Base-by-base conservation (phyloP, 345 rosid genomes). In the Erucastrum elatum region DNA sequence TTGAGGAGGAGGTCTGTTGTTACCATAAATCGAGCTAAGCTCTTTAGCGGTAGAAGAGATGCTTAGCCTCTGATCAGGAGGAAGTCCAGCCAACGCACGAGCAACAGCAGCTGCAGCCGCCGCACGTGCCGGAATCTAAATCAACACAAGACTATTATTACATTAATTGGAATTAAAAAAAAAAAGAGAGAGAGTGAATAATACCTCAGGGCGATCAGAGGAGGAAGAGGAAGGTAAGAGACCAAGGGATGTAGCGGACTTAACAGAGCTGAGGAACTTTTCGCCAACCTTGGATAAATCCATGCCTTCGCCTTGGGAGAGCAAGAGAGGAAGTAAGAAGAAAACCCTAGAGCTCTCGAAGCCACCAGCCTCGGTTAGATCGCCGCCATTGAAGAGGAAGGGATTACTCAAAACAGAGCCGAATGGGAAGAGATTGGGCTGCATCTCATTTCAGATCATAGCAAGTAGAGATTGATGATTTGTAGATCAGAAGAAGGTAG, bases 21-120 rank as follows among this genome's bases (percentile, higher is more conserved):
- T 85, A 75, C 98, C 99, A 85, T 95, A 93, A 21, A 93, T 89
- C 1, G 90, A 89, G 33, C 76, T 85, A 75, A 91, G 83, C 76
- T 87, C 97, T 51, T 89, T 86, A 31, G 98, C 93, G 80, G 84
- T 87, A 10, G 97, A 89, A 16, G 97, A 87, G 49, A 95, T 88
- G 84, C 77, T 88, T 63, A 85, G 83, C 29, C 90, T 87, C 83
- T 93, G 96, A 78, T 91, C 89, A 64, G 94, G 84, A 74, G 97
- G 97, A 73, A 95, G 77, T 65, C 89, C 94, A 4, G 97, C 91
- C 75, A 95, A 86, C 65, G 89, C 97, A 80, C 96, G 94, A 56
- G 99, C 98, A 80, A 95, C 97, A 66, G 90, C 97, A n/a, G 99
- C 99, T 6, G 99, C 99, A 12, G 99, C 99, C 0, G 92, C 94